A percentile compares a stretch with the other conserved stretches of the same genome.
phyloP scores from a whole-genome alignment of 2,329 filamentous ascomycete genomes.

The Beauveria pseudobassiana region DNA sequence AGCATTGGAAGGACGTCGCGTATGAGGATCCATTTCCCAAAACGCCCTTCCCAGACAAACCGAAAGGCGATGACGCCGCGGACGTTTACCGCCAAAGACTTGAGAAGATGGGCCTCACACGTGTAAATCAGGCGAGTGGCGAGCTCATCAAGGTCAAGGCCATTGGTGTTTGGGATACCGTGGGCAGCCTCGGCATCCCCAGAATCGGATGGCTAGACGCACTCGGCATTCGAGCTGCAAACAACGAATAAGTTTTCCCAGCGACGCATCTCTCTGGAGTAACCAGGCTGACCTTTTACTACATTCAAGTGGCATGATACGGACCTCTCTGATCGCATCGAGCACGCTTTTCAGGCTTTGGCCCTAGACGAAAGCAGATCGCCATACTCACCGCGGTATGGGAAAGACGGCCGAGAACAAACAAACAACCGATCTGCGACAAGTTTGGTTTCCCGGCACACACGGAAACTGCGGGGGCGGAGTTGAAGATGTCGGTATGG shows the following conservation, averaged over 20 bases:
- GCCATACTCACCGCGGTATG: slow-evolving; percentile 50
- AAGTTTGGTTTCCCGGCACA: slow-evolving; percentile 62
- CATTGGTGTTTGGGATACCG: slow-evolving; percentile 41
- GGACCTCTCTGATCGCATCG: slow-evolving; percentile 41
- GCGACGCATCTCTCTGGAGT: background rate
- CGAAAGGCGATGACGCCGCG: slow-evolving; percentile 34
- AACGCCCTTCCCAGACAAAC: slow-evolving; percentile 41
- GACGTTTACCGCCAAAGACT: slow-evolving; percentile 37
- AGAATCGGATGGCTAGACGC: slow-evolving; percentile 37
- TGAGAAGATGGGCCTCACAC: slow-evolving; percentile 35
- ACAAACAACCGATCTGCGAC: slow-evolving; percentile 36
- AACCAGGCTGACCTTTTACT: slow-evolving; percentile 23
- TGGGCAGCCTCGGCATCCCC: slow-evolving; percentile 38
- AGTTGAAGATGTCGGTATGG: slow-evolving; percentile 44
- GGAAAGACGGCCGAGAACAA: slow-evolving; percentile 35
- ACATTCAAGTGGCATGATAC: slow-evolving; percentile 49
- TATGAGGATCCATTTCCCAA: slow-evolving; percentile 41
- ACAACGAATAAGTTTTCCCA: slow-evolving; percentile 36
- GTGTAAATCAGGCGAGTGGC: slow-evolving; percentile 29
- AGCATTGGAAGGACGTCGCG: slow-evolving; percentile 39
- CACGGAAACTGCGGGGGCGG: slow-evolving; percentile 67
- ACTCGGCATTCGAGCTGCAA: slow-evolving; percentile 37
- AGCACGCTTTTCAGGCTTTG: slow-evolving; percentile 52
- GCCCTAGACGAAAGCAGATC: slow-evolving; percentile 49
- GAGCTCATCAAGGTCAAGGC: slow-evolving; percentile 37